Conservation (phyloP, 139 green algal genomes). For the Chlamydomonas sp. region DNA sequence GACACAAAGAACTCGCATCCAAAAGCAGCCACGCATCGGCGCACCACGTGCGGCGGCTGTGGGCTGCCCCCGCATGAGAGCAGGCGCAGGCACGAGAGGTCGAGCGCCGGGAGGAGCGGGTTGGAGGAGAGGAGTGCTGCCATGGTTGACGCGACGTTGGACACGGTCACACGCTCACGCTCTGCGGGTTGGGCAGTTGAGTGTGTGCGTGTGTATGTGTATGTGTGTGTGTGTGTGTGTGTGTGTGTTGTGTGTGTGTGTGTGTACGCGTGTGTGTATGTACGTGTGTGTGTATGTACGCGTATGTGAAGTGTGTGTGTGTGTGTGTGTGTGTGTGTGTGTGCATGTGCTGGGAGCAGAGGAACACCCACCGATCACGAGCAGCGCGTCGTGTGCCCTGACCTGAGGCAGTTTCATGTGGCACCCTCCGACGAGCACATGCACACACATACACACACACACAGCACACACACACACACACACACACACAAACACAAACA, state of each 20-base stretch:
- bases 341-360: too few species aligned
- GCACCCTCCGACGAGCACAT: constrained; percentile 65
- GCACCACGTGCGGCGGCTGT: constrained; percentile 52
- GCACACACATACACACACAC: too few species aligned
- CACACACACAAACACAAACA: too few species aligned
- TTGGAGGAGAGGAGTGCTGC: constrained; percentile 66
- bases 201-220: too few species aligned
- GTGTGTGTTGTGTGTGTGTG: too few species aligned
- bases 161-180: constrained; percentile 64
- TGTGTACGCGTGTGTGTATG: too few species aligned
- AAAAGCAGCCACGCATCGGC: constrained; percentile 46
- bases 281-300: too few species aligned
- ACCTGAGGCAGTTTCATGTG: constrained; percentile 70
- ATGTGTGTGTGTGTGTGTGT: too few species aligned
- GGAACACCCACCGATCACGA: constrained; percentile 49
- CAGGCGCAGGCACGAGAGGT: constrained; percentile 69
- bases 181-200: constrained; percentile 58
- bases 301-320: too few species aligned
- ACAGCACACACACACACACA: too few species aligned
- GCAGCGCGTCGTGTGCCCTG: constrained; percentile 41
- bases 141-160: constrained; percentile 86
- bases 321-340: too few species aligned
- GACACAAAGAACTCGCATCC: constrained; percentile 83
- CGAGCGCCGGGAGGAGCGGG: constrained; percentile 48
- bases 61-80: constrained; percentile 77